Conservation (phyloP, 2,329 filamentous ascomycete species). For the Chalaropsis ovoidea region DNA sequence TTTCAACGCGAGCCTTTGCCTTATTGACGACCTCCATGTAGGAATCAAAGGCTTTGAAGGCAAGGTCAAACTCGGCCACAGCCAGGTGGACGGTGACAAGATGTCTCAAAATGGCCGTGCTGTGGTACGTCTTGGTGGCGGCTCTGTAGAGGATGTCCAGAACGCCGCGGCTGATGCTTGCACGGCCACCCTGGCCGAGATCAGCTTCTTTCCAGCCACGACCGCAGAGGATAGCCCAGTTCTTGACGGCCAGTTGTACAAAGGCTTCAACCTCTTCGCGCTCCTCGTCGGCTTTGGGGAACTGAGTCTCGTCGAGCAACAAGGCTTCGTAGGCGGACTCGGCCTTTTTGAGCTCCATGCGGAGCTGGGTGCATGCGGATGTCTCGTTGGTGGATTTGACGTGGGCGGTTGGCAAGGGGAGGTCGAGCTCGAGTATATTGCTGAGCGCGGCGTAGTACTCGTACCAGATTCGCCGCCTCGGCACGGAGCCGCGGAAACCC, state of each 20-base stretch:
- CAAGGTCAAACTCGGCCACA: slow-evolving; percentile 83
- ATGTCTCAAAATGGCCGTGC: slow-evolving; percentile 73
- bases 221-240: slow-evolving; percentile 77
- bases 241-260: slow-evolving; percentile 66
- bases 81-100: slow-evolving; percentile 81
- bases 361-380: slow-evolving; percentile 53
- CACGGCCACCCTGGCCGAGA: slow-evolving; percentile 69
- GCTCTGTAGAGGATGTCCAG: slow-evolving; percentile 84
- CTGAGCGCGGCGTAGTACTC: slow-evolving; percentile 77
- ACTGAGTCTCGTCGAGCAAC: slow-evolving; percentile 66
- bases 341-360: slow-evolving; percentile 66
- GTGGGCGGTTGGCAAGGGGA: slow-evolving; percentile 49
- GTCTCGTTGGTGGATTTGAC: slow-evolving; percentile 38
- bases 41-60: slow-evolving; percentile 81
- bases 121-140: slow-evolving; percentile 90
- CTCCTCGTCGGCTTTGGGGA: slow-evolving; percentile 71
- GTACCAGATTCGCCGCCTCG: slow-evolving; percentile 64
- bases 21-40: slow-evolving; percentile 82
- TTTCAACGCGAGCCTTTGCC: slow-evolving; percentile 73
- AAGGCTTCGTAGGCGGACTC: slow-evolving; percentile 71
- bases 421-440: slow-evolving; percentile 56
- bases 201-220: slow-evolving; percentile 71
- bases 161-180: slow-evolving; percentile 61
- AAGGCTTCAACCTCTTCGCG: slow-evolving; percentile 75
- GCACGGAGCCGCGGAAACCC: slow-evolving; percentile 49